Evolutionary conservation across 495 filamentous ascomycete species (phyloP).

Genomic region (Trichoderma orchidacearum): DNA sequence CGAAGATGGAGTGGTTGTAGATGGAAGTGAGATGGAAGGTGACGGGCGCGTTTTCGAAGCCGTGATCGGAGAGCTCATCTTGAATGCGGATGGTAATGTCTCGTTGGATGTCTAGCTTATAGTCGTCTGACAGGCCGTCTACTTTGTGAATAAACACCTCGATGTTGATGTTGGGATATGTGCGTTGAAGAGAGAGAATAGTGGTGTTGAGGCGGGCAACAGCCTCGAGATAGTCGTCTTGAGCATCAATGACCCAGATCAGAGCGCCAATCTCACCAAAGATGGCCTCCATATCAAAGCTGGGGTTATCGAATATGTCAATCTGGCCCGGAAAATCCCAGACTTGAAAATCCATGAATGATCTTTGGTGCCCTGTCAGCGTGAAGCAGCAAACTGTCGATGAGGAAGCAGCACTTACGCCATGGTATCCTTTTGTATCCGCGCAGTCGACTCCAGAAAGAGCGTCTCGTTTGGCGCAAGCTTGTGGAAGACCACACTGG

Average conservation of each 20-base stretch:
- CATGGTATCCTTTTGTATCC: constrained; percentile 83
- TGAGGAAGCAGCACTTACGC: constrained; percentile 39
- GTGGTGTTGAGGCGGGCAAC: constrained; percentile 75
- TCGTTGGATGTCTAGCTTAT: constrained; percentile 80
- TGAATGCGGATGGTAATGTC: constrained; percentile 95
- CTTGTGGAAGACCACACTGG: constrained; percentile 95
- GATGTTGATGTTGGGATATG: constrained; percentile 84
- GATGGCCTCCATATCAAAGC: constrained; percentile 74
- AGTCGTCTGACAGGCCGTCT: constrained; percentile 88
- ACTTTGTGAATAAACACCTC: constrained; percentile 98
- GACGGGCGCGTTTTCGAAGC: constrained; percentile 82
- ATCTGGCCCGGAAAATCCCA: constrained; percentile 96
- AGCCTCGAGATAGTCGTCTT: constrained; percentile 90
- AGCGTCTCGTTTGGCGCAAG: constrained; percentile 89
- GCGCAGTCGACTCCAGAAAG: constrained; percentile 85
- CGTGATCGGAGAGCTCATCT: constrained; percentile 84
- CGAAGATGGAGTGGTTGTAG: constrained; percentile 96
- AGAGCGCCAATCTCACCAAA: constrained; percentile 87
- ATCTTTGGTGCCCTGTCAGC: constrained; percentile 37
- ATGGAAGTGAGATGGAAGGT: constrained; percentile 92
- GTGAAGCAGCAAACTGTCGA: background rate
- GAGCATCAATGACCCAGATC: constrained; percentile 97
- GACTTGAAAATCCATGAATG: constrained; percentile 97
- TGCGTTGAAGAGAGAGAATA: constrained; percentile 73
- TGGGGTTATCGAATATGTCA: constrained; percentile 63